A percentile compares a stretch with the other conserved stretches of the same genome.
Conservation (phyloP, 805 yeast genomes). For the Ogataea zsoltii region DNA sequence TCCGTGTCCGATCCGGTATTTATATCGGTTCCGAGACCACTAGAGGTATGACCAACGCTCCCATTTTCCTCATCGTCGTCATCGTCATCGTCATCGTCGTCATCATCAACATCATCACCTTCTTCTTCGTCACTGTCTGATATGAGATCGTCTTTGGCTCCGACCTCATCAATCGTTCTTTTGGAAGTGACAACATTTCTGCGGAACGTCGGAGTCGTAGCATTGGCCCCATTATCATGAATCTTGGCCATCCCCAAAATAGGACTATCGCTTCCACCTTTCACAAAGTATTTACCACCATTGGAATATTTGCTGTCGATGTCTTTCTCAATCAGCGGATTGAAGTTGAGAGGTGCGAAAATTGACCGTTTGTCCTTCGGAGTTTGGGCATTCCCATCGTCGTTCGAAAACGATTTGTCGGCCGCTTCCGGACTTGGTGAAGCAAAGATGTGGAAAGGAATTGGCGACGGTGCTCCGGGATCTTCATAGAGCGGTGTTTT, state of each 20-base stretch:
- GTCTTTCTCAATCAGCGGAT: conserved; percentile 71
- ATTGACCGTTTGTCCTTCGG: conserved; percentile 54
- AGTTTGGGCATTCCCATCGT: conserved; percentile 20
- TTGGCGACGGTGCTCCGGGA: conserved; percentile 83
- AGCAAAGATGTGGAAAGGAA: conserved; percentile 50
- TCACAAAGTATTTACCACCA: conserved; percentile 88
- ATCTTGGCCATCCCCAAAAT: conserved; percentile 5
- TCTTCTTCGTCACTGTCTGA: conserved; percentile 34
- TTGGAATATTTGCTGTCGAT: conserved; percentile 83
- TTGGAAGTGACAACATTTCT: conserved; percentile 15
- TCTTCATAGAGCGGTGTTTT: conserved; percentile 62
- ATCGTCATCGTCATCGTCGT: conserved; percentile 19
- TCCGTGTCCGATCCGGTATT: conserved; percentile 21
- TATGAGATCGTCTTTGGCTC: conserved; percentile 19
- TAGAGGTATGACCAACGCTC: not conserved
- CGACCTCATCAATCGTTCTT: conserved; percentile 9
- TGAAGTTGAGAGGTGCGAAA: conserved; percentile 80
- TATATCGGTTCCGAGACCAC: conserved; percentile 3
- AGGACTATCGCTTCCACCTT: conserved; percentile 14
- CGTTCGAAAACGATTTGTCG: conserved; percentile 12
- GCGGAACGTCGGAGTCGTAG: conserved; percentile 28
- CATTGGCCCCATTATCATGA: conserved; percentile 8
- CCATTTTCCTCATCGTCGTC: conserved; percentile 14
- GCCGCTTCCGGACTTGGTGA: conserved; percentile 29
- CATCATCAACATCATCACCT: conserved; percentile 16